Evolutionary conservation across 1,284 basidiomycete genomes (phyloP), one percentile per base, ranked within the genome.

Genomic region (Ganoderma resinaceum): DNA sequence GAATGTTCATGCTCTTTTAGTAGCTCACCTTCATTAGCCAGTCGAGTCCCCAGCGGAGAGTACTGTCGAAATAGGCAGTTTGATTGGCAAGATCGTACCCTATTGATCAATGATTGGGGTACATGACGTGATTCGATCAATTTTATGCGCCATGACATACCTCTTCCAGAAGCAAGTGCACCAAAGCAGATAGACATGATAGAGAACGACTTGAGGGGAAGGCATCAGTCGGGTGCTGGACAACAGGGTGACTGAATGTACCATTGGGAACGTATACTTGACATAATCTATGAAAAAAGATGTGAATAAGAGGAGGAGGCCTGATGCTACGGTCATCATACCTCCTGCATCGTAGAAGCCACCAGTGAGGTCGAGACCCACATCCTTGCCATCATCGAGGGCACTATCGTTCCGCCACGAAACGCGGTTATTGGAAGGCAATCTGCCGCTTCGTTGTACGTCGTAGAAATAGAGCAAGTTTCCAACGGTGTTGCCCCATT

Each of bases 341-440:
- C 92, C 91, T 82, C 93, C 96, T 65, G 96, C 95, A 83, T 97
- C 96, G 76, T 95, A 97, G 79, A 92, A 97, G 4, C 96, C 96
- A 73, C 95, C 95, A 31, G 85, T 88, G 58, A 98, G 82, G 78
- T 98, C 93, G 20, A 95, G 76, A 3, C 85, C 84, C 38, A 86
- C 90, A 73, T 95, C 91, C 66, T 84, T 80, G 12, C 96, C 96
- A 79, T 98, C 96, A 35, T 89, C 81, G 33, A 91, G 75, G 26
- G 88, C 87, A 76, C 92, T 95, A 70, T 91, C 87, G 74, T 98
- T 97, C 62, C 96, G 85, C 96, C 96, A 98, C 18, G 85, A 76
- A 0, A 97, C 94, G 31, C 96, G 87, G 72, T 94, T 94, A 6
- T 83, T 85, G 14, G 80, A 75, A 0, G 92, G 88, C 6, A 97